Conservation (phyloP, 306 rosid genomes). For the Luffa aegyptiaca region DNA sequence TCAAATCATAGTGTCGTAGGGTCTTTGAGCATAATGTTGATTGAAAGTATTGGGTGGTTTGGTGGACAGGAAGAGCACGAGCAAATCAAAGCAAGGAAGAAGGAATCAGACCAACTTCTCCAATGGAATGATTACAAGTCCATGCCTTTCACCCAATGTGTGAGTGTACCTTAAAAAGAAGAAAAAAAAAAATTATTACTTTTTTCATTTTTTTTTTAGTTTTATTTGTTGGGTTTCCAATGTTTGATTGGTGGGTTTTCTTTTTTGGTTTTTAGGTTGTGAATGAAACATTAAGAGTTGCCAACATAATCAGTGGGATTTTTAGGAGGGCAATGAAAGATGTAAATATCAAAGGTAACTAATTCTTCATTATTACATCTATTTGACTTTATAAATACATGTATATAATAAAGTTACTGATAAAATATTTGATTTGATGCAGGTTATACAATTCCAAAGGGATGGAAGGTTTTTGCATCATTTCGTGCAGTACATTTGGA, state of each 20-base stretch:
- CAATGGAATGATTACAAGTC: constrained; percentile 69
- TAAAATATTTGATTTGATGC: background rate
- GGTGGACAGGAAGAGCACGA: constrained; percentile 73
- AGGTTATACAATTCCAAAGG: constrained; percentile 92
- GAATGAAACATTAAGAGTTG: constrained; percentile 74
- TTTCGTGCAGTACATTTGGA: constrained; percentile 87
- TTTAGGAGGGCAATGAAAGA: constrained; percentile 75
- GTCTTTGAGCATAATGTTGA: background rate
- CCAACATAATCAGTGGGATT: constrained; percentile 81
- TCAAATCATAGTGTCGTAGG: background rate
- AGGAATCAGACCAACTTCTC: constrained; percentile 26
- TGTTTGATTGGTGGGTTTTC: background rate
- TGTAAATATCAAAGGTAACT: constrained; percentile 60
- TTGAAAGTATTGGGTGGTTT: background rate
- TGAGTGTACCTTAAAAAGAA: constrained; percentile 21
- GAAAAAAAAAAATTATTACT: background rate
- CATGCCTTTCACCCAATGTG: constrained; percentile 92
- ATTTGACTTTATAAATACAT: background rate
- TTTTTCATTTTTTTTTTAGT: background rate
- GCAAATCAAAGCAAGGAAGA: constrained; percentile 57
- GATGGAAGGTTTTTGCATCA: constrained; percentile 88
- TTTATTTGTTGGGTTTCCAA: background rate
- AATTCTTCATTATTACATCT: background rate
- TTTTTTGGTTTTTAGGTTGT: constrained; percentile 42
- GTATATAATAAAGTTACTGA: background rate